Base-by-base conservation (phyloP, 2,329 filamentous ascomycete genomes). In the Alternaria sp. region DNA sequence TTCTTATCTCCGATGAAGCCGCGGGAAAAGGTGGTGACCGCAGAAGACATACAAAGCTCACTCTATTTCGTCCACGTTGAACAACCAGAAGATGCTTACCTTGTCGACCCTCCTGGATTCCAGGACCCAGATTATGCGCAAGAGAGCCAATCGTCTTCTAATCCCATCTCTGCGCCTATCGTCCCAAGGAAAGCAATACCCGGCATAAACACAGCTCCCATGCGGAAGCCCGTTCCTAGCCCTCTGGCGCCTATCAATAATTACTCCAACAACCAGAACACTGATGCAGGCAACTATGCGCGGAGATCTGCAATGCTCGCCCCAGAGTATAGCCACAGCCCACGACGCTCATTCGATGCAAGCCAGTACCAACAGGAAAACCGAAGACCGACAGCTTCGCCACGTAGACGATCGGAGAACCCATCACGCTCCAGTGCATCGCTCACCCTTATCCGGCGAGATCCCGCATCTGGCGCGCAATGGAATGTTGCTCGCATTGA, bases 1-100 rank as follows among this genome's bases (percentile, higher is more conserved):
- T 96, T 97, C 71, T 88, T 99, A 49, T 96, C 95, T 1, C 92
- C 96, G 1, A 87, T 96, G 66, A 97, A 97, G 77, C 96, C 96
- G 2, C 90, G 92, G 55, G 86, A 91, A 45, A 97, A 96, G 78
- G 95, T 93, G 63, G 93, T 99, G 67, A 96, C 93, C 0, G 90
- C 88, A 47, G 90, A 94, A 77, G 95, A 97, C 76, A 90, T 99
- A 52, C 88, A 91, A 59, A 93, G 89, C 72, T 97, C 91, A 13
- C 85, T 99, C 6, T 99, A 98, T 81, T 98, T 96, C 77, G 84
- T 97, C 57, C 95, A 98, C 80, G 87, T 96, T 43, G 87, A 93
- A 62, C 84, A 86, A 2, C 86, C 88, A 4, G 84, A 92, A 60
- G 77, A 81, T 63, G 79, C 79, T 28, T 76, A 81, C 30, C 77